Base-by-base conservation (phyloP, 495 filamentous ascomycete genomes). In the Neurospora sp. region DNA sequence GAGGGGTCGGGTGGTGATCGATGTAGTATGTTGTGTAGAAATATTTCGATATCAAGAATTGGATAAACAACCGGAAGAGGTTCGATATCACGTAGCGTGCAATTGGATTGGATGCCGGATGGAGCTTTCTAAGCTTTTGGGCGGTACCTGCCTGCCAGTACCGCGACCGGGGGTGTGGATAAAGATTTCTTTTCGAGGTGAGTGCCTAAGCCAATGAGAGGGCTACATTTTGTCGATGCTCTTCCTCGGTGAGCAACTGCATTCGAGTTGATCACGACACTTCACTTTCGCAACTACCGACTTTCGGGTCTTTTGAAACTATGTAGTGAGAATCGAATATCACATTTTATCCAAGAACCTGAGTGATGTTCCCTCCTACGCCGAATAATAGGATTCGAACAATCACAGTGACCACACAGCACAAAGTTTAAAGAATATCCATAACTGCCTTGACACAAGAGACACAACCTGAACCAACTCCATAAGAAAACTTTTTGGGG, bases 191-290 rank as follows among this genome's bases (percentile, higher is more conserved):
- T 74, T 75, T 70, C 20, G 1, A 8, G 71, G 74, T 71, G 68
- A 69, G 77, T 14, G n/a, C n/a, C n/a, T n/a, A n/a, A 12, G 68
- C 77, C 77, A 78, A 78, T 78, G 68, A 71, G 31, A 39, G 53
- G 18, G 6, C 27, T 35, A 9, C 2, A 65, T 37, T 37, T 65
- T 59, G 20, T 27, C 20, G 27, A 65, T 65, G 53, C 53, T 9
- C 53, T 61, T 16, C 11, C 20, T 59, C n/a, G 22, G 27, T 35
- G 10, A 53, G 53, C 12, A 65, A 65, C 27, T 65, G 22, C 27
- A 61, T 31, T 61, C 42, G 42, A 46, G 42, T 46, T 9, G 42
- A 46, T 61, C 18, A 27, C 53, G 27, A 16, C 53, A 61, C 53
- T 35, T 61, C 27, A 35, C 53, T 61, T 35, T 61, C 27, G 48